Conservation (phyloP, 176 grass and related monocot genomes). For the Dactylis glomerata region DNA sequence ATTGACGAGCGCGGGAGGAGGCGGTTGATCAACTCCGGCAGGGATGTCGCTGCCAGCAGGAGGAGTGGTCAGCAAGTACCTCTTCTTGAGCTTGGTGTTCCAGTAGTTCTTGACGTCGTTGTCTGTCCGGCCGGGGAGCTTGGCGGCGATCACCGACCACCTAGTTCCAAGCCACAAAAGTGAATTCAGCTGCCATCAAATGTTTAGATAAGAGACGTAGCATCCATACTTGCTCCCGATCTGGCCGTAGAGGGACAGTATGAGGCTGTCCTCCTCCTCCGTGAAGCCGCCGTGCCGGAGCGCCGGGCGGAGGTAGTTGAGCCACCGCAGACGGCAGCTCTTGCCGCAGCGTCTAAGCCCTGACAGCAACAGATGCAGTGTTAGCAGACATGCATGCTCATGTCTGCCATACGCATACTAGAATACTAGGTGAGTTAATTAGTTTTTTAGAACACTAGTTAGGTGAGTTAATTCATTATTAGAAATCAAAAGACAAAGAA, state of each 20-base stretch:
- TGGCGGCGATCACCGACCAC: slow-evolving; percentile 88
- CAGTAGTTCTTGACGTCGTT: slow-evolving; percentile 95
- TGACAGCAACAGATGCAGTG: background rate
- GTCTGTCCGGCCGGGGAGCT: slow-evolving; percentile 70
- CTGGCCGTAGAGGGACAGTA: slow-evolving; percentile 44
- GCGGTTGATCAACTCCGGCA: background rate
- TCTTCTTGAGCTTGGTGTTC: slow-evolving; percentile 98
- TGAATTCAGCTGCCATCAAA: background rate
- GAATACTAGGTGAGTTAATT: background rate
- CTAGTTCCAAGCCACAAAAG: slow-evolving; percentile 12
- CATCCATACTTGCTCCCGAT: slow-evolving; percentile 44
- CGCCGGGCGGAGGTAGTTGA: slow-evolving; percentile 58
- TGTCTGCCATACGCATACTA: background rate
- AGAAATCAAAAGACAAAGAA: background rate
- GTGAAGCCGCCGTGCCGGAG: slow-evolving; percentile 59
- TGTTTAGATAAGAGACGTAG: background rate
- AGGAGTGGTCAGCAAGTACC: slow-evolving; percentile 1
- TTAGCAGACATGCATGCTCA: background rate
- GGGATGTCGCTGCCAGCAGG: background rate
- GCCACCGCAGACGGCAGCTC: slow-evolving; percentile 59
- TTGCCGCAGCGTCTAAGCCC: slow-evolving; percentile 53
- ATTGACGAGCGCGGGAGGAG: background rate
- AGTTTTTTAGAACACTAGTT: background rate
- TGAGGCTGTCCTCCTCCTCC: slow-evolving; percentile 43
- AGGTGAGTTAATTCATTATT: background rate